Conservation (phyloP, 2,329 filamentous ascomycete species). For the Lasiodiplodia hormozganensis region DNA sequence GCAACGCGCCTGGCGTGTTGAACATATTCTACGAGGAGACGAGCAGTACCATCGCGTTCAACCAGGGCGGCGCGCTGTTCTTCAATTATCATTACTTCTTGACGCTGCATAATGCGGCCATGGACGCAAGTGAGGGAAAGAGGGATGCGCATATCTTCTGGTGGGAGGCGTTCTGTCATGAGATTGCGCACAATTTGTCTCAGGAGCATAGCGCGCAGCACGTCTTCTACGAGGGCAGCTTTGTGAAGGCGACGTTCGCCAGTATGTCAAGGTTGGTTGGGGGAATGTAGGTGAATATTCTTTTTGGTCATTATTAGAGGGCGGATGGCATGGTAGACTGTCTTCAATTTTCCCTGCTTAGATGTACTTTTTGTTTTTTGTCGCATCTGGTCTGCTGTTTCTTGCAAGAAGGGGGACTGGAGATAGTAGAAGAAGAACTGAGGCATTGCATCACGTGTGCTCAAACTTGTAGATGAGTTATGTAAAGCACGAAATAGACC, state of each 20-base stretch:
- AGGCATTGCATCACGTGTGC: not conserved
- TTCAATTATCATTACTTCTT: slow-evolving; percentile 91
- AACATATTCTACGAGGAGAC: slow-evolving; percentile 63
- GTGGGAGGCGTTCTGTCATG: slow-evolving; percentile 96
- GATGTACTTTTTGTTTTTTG: not conserved
- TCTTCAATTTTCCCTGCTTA: not conserved
- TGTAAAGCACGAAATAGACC: not conserved
- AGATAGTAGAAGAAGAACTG: not conserved
- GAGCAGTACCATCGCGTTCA: slow-evolving; percentile 76
- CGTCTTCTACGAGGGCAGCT: slow-evolving; percentile 28
- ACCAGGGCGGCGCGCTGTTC: slow-evolving; percentile 84
- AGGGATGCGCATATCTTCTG: slow-evolving; percentile 82
- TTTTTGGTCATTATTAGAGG: not conserved
- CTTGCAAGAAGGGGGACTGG: not conserved
- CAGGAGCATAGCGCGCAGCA: slow-evolving; percentile 61
- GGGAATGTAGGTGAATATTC: not conserved
- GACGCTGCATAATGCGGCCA: slow-evolving; percentile 70
- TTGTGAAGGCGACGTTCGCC: slow-evolving; percentile 27
- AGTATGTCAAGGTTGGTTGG: slow-evolving; percentile 10
- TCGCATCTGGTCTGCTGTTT: not conserved
- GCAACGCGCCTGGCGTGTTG: slow-evolving; percentile 56
- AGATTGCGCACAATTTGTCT: slow-evolving; percentile 93
- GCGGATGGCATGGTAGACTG: not conserved
- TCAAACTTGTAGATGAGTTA: not conserved
- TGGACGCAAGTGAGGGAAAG: slow-evolving; percentile 30